phyloP scores from a whole-genome alignment of 108 stramenopile species.

The Aurantiochytrium sp. region DNA sequence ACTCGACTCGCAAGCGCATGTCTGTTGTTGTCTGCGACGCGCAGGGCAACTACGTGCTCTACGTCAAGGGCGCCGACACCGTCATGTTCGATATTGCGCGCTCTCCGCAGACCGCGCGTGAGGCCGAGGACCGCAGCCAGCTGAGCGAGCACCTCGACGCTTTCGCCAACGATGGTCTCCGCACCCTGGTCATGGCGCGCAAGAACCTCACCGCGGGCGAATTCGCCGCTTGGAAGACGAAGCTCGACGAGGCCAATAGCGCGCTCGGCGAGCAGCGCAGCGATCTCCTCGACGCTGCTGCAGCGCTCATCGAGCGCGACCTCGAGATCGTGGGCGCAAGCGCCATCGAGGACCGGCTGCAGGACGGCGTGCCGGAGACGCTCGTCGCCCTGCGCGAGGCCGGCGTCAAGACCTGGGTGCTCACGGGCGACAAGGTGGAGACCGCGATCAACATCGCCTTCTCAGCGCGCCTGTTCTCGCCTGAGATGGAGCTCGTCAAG shows the following conservation, averaged over 20 bases:
- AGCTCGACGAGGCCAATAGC: slow-evolving; percentile 63
- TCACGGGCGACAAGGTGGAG: slow-evolving; percentile 61
- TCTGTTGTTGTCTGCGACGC: slow-evolving; percentile 44
- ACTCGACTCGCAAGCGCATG: slow-evolving; percentile 54
- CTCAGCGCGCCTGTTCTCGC: slow-evolving; percentile 77
- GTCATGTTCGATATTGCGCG: slow-evolving; percentile 41
- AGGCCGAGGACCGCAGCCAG: background rate
- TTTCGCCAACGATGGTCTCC: slow-evolving; percentile 54
- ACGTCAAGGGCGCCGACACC: slow-evolving; percentile 60
- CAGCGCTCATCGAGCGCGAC: slow-evolving; percentile 39
- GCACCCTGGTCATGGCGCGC: slow-evolving; percentile 55
- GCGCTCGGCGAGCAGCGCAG: slow-evolving; percentile 61
- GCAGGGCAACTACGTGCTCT: slow-evolving; percentile 32
- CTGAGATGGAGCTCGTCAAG: slow-evolving; percentile 83
- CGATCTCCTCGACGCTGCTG: slow-evolving; percentile 41
- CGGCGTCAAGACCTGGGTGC: slow-evolving; percentile 57
- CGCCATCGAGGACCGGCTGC: slow-evolving; percentile 55
- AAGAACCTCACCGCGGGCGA: slow-evolving; percentile 63
- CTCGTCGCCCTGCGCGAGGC: slow-evolving; percentile 49
- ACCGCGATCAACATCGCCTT: slow-evolving; percentile 66
- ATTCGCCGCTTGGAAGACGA: slow-evolving; percentile 68
- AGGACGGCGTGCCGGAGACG: slow-evolving; percentile 55
- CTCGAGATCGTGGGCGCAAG: slow-evolving; percentile 52
- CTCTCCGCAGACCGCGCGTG: slow-evolving; percentile 24
- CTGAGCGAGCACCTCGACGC: slow-evolving; percentile 39